These are phyloP conservation scores for Xylona heveae DNA, from an alignment of 495 filamentous ascomycete species.

Conservation along the genomic window DNA sequence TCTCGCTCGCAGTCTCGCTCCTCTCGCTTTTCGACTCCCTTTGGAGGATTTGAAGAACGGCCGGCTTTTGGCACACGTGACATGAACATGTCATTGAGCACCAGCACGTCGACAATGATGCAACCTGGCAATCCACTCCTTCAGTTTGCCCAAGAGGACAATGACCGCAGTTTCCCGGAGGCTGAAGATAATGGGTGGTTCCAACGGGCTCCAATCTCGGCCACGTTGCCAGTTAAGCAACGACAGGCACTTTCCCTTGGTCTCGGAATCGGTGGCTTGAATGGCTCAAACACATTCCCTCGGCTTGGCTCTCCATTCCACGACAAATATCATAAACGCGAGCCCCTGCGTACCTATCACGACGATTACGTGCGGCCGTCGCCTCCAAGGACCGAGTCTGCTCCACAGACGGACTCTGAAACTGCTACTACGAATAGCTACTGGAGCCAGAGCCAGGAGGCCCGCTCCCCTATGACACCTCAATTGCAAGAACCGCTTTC, in stretches of 20 bases:
- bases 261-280: conserved; percentile 13
- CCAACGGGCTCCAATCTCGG: conserved; percentile 7
- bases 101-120: conserved; percentile 66
- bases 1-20: conserved; percentile 12
- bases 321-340: conserved; percentile 4
- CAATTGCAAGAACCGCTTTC: conserved; percentile 14
- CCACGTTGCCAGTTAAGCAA: conserved; percentile 12
- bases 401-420: conserved; percentile 18
- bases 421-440: too few species aligned
- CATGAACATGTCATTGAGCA: conserved; percentile 63
- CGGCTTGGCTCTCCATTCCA: conserved; percentile 32
- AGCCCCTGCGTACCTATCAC: too few species aligned
- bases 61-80: conserved; percentile 45
- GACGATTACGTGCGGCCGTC: too few species aligned
- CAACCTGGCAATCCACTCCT: conserved; percentile 49
- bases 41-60: conserved; percentile 4
- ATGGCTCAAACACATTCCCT: conserved; percentile 13
- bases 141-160: conserved; percentile 25
- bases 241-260: conserved; percentile 18
- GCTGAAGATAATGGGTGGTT: conserved; percentile 16
- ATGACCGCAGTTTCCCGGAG: conserved; percentile 6
- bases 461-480: conserved; percentile 25
- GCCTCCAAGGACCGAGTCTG: conserved; percentile 26
- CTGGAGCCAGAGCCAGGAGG: conserved; percentile 24
- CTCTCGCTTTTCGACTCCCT: conserved; percentile 14